phyloP scores from a whole-genome alignment of 148 eudicot species.

The Linanthus parryae region DNA sequence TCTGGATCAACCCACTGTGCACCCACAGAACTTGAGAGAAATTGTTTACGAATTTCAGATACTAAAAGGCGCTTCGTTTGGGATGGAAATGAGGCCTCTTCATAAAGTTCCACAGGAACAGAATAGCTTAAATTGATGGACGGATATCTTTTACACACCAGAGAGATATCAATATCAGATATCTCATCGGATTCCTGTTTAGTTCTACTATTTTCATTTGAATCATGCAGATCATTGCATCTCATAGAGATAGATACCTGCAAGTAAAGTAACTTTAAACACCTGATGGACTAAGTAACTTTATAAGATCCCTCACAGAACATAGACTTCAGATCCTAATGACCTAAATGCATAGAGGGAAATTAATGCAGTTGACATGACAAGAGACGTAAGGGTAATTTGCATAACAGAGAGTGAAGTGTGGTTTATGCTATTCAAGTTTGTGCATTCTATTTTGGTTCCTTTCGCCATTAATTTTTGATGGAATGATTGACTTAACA shows the following conservation, averaged over 20 bases:
- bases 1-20: constrained; percentile 39
- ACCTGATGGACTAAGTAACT: too few species aligned
- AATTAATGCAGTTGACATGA: too few species aligned
- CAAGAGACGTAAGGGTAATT: too few species aligned
- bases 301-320: too few species aligned
- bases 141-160: constrained; percentile 60
- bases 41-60: constrained; percentile 31
- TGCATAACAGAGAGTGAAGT: too few species aligned
- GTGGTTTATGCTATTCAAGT: too few species aligned
- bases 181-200: constrained; percentile 19
- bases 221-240: constrained; percentile 41
- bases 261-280: too few species aligned
- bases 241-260: constrained; percentile 63
- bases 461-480: too few species aligned
- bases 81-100: constrained; percentile 36
- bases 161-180: constrained; percentile 38
- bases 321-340: too few species aligned
- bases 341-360: too few species aligned
- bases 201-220: constrained; percentile 31
- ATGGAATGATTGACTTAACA: too few species aligned
- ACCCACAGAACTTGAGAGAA: constrained; percentile 32
- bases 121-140: constrained; percentile 67
- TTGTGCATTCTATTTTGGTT: too few species aligned
- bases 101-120: constrained; percentile 54
- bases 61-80: constrained; percentile 24